A percentile compares a stretch with the other conserved stretches of the same genome.
phyloP scores from a whole-genome alignment of 1,284 basidiomycete species.

The Trametes versicolor region DNA sequence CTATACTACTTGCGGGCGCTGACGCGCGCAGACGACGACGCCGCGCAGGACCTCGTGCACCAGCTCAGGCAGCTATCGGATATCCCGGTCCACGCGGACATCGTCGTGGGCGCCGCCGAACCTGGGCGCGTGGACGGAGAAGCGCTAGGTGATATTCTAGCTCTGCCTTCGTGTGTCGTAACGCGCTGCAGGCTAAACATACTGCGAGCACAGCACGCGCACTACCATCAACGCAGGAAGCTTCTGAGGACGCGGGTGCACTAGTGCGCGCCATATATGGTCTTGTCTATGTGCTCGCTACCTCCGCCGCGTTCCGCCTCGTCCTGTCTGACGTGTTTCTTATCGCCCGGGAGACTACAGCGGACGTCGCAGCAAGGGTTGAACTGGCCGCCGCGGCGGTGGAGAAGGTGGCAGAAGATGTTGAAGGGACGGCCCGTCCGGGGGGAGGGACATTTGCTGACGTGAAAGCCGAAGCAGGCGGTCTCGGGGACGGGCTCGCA shows the following conservation, averaged over 20 bases:
- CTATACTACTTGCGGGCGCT: not conserved
- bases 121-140: conserved; percentile 10
- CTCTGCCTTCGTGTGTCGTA: too few relatives aligned
- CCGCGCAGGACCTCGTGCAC: conserved; percentile 54
- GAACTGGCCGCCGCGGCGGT: conserved; percentile 48
- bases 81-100: conserved; percentile 41
- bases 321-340: conserved; percentile 51
- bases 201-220: conserved; percentile 3
- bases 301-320: conserved; percentile 56
- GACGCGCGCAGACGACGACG: conserved; percentile 49
- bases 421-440: conserved; percentile 40
- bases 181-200: not conserved
- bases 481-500: conserved; percentile 1
- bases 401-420: conserved; percentile 42
- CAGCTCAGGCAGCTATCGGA: conserved; percentile 21
- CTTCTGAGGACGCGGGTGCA: conserved; percentile 47
- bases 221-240: conserved; percentile 41
- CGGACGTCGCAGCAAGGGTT: conserved; percentile 50
- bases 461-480: conserved; percentile 28
- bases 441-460: conserved; percentile 26
- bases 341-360: conserved; percentile 50
- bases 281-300: conserved; percentile 49
- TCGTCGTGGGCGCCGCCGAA: conserved; percentile 31
- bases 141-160: conserved; percentile 9
- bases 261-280: conserved; percentile 47